Base-by-base conservation (phyloP, 768 basidiomycete species). In the Pholiota conissans region DNA sequence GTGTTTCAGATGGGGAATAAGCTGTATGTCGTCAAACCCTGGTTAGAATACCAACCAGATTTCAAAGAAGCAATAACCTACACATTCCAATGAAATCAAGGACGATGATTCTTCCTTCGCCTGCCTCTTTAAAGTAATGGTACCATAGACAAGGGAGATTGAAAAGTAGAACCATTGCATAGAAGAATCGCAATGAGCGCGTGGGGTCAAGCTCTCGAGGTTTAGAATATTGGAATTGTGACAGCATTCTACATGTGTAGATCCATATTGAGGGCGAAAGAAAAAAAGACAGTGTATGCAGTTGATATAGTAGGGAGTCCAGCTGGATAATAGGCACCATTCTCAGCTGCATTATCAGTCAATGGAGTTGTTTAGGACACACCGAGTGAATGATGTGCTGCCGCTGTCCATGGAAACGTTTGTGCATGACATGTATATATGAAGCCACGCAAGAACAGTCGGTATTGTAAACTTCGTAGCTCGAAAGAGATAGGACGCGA, bases 81-180 rank as follows among this genome's bases (percentile, higher is more conserved):
- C 91, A 83, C 77, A 85, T 78, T 54, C 91, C 90, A 57, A 92
- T 81, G 65, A 92, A 92, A 68, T 92, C 90, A 58, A 93, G 82
- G 30, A 93, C 70, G 65, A 91, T 71, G 9, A 82, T 75, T 63
- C 85, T 78, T n/a, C 84, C 84, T 55, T 86, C 80, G 27, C 77
- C 69, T 52, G 82, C 72, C 4, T 82, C 81, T 35, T 77, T 69
- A 28, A 74, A 76, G 54, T 79, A 75, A 63, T 93, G 91, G 32
- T 73, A 74, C 83, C 85, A 89, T 34, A 92, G 58, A 61, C 78
- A 82, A 29, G 83, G 78, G 32, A 74, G 59, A 59, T 90, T 90
- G 71, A 85, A 77, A 58, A 81, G 64, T 52, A 85, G 61, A 61
- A 89, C 75, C 63, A 87, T 72, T 61, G 74, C 61, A 72, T 84